Conservation (phyloP, 768 basidiomycete species). For the Termitomyces sp. region DNA sequence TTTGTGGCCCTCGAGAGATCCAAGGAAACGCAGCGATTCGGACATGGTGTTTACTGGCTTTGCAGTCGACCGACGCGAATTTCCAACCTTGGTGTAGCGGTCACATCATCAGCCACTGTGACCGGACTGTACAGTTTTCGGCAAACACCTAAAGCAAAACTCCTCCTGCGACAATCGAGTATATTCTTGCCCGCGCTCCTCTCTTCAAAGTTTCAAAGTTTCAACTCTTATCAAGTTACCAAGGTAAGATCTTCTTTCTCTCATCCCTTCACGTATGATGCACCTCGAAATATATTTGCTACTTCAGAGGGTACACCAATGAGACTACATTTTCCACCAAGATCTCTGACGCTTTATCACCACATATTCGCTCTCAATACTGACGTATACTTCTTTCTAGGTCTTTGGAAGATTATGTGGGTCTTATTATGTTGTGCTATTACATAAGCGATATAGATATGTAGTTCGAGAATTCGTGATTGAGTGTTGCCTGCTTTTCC, state of each 20-base stretch:
- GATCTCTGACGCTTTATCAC: conserved; percentile 62
- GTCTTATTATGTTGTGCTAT: neutral
- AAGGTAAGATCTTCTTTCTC: conserved; percentile 5
- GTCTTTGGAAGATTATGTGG: too few relatives aligned
- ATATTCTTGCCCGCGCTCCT: neutral
- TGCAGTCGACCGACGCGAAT: conserved; percentile 25
- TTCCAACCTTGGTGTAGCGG: conserved; percentile 22
- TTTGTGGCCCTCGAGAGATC: conserved; percentile 88
- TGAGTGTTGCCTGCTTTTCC: neutral
- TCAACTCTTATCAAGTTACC: too few relatives aligned
- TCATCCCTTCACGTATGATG: conserved; percentile 24
- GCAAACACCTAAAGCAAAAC: conserved; percentile 22
- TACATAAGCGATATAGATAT: neutral
- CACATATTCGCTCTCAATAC: neutral
- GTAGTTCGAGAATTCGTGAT: neutral
- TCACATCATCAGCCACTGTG: conserved; percentile 60
- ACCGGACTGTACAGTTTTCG: conserved; percentile 55
- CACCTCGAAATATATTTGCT: conserved; percentile 67
- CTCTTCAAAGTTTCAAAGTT: neutral
- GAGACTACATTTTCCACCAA: conserved; percentile 78
- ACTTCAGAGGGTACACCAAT: conserved; percentile 80
- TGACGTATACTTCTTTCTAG: neutral
- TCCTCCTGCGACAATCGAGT: too few relatives aligned
- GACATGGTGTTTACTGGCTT: conserved; percentile 49
- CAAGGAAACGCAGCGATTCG: conserved; percentile 87